Base-by-base conservation (phyloP, 2,329 filamentous ascomycete species). In the Mycosphaerella sp. region DNA sequence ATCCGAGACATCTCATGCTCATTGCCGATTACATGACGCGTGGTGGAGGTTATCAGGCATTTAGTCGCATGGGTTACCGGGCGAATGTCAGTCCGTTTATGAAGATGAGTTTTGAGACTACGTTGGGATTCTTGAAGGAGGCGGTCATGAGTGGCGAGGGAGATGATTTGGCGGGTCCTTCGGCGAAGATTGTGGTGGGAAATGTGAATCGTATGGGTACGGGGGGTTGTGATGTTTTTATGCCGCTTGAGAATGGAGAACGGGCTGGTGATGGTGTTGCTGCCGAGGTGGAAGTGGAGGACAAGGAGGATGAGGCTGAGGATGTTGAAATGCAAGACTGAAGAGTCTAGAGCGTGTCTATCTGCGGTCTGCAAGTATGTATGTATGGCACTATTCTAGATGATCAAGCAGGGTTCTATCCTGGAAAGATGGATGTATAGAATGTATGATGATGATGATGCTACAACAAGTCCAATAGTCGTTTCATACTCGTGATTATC, bases 81-180 rank as follows among this genome's bases (percentile, higher is more conserved):
- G 84, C 87, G 58, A 90, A 88, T 64, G 85, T 91, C 25, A 90
- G 85, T 59, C 89, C 93, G 0, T 91, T 98, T 62, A 91, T 93
- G 72, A 97, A 97, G 79, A 97, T 97, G 91, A 95, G 88, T 69
- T 98, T 97, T 73, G 93, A 98, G 79, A 98, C 93, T 3, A 98
- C 93, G 2, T 80, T 97, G 35, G 85, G 86, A 0, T 96, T 96
- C 75, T 77, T 98, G 64, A 90, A 87, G 69, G 93, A 97, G 66
- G 90, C 93, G 1, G 85, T 96, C 21, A 75, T 94, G 52, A 89
- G 95, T 64, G 84, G 87, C 44, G 93, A 97, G 69, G 88, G 82
- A 78, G 93, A 98, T 69, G 86, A 93, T 63, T 74, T 98, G 54
- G 82, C 79, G 53, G 89, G 86, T 54, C 93, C 94, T 0, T 93